A percentile compares a stretch with the other conserved stretches of the same genome.
Conservation (phyloP, 257 asterid species). For the Eucommia ulmoides region DNA sequence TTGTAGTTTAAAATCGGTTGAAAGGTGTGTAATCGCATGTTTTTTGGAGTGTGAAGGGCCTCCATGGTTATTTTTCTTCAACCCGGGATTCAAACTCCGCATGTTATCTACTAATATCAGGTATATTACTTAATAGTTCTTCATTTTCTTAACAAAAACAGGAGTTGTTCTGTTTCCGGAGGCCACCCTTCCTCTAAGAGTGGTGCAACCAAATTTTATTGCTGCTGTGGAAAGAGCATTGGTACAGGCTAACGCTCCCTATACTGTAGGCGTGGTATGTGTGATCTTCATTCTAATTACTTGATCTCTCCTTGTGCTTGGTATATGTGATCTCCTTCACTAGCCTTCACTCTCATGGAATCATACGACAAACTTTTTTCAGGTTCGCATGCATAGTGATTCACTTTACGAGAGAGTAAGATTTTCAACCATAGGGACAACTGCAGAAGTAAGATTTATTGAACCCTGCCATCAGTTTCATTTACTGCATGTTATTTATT, state of each 20-base stretch:
- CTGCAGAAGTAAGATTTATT: slow-evolving; percentile 68
- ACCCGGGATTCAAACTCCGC: neutral
- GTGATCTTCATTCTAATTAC: too few species aligned
- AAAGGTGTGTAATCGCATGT: neutral
- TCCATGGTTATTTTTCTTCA: neutral
- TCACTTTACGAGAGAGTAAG: slow-evolving; percentile 28
- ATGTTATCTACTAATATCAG: too few species aligned
- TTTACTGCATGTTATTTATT: neutral
- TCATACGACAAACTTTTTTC: slow-evolving; percentile 17
- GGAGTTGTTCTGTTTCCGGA: slow-evolving; percentile 96
- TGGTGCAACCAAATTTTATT: slow-evolving; percentile 51
- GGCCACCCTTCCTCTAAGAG: slow-evolving; percentile 92
- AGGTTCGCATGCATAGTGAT: slow-evolving; percentile 72
- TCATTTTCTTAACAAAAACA: too few species aligned
- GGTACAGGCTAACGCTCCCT: slow-evolving; percentile 68
- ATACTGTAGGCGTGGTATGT: slow-evolving; percentile 84
- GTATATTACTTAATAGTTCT: too few species aligned
- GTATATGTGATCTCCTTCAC: slow-evolving; percentile 1
- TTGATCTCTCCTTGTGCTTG: slow-evolving; percentile 7
- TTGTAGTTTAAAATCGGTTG: neutral
- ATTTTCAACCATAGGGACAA: slow-evolving; percentile 69
- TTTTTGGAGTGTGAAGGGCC: neutral
- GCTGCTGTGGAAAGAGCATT: slow-evolving; percentile 83
- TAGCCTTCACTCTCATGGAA: slow-evolving; percentile 10
- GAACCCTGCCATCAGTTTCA: slow-evolving; percentile 9